Conservation (phyloP, 75 land plant genomes). For the Pinus taeda region DNA sequence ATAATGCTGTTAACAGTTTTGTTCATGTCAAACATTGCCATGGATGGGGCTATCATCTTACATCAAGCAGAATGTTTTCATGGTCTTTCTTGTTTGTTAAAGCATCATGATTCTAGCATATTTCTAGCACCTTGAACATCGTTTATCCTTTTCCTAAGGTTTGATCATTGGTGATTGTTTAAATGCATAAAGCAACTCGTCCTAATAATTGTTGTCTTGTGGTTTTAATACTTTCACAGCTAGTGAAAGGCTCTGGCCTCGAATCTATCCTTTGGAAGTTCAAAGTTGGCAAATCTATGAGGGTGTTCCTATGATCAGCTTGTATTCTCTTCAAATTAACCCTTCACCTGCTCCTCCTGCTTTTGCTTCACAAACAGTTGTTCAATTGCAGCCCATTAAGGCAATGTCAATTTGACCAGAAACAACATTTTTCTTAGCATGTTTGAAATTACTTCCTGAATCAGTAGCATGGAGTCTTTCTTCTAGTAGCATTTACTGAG, state of each 20-base stretch:
- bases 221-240: conserved; percentile 22
- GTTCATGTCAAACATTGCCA: background rate
- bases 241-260: conserved; percentile 79
- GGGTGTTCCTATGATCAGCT: conserved; percentile 53
- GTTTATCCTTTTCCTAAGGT: background rate
- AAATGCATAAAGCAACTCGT: background rate
- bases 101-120: no score
- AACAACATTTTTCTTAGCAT: background rate
- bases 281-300: conserved; percentile 31
- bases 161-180: no score
- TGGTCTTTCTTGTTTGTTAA: no score
- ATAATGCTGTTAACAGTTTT: background rate
- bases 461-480: background rate
- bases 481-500: conserved; percentile 4
- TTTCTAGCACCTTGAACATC: background rate
- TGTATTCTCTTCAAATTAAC: conserved; percentile 72
- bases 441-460: background rate
- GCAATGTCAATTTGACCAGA: conserved; percentile 21
- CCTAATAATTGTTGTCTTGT: conserved; percentile 11
- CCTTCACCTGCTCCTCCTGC: conserved; percentile 89
- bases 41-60: background rate
- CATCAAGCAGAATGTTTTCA: background rate
- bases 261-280: conserved; percentile 78
- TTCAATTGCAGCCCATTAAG: conserved; percentile 89
- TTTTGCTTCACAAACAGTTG: conserved; percentile 87